A percentile compares a stretch with the other conserved stretches of the same genome.
Evolutionary conservation across 1,139 yeast species (phyloP).

Genomic region (Debaryomyces subglobosus): DNA sequence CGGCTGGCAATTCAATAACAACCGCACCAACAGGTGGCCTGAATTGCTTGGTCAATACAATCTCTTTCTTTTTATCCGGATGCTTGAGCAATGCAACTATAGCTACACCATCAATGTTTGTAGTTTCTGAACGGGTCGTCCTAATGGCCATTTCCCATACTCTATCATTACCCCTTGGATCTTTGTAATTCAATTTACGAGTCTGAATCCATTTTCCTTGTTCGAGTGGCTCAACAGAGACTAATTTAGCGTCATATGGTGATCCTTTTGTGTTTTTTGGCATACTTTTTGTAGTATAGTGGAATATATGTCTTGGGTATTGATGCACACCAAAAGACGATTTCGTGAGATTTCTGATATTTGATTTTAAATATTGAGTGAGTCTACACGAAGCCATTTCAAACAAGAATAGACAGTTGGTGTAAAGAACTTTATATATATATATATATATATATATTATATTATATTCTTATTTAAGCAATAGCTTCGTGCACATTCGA

Average conservation of each 20-base stretch:
- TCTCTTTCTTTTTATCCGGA: conserved; percentile 46
- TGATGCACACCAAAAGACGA: conserved; percentile 9
- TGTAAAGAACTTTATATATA: not conserved
- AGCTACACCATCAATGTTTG: conserved; percentile 86
- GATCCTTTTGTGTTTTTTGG: conserved; percentile 25
- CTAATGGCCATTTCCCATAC: conserved; percentile 94
- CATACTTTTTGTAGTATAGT: conserved; percentile 5
- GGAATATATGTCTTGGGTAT: not conserved
- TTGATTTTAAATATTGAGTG: not conserved
- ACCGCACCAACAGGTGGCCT: conserved; percentile 90
- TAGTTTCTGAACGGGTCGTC: conserved; percentile 69
- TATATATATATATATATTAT: not conserved
- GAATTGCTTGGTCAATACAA: conserved; percentile 83
- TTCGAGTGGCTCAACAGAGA: conserved; percentile 31
- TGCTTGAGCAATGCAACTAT: conserved; percentile 70
- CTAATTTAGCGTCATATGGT: conserved; percentile 39
- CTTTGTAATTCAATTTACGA: conserved; percentile 64
- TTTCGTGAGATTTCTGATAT: conserved; percentile 8
- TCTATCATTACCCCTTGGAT: conserved; percentile 65
- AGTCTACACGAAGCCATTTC: conserved; percentile 3
- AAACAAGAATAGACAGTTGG: not conserved
- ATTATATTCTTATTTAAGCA: not conserved
- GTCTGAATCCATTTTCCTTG: conserved; percentile 52
- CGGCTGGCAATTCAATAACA: conserved; percentile 94
- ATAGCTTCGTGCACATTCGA: not conserved